phyloP scores from a whole-genome alignment of 331 rosid species.

The Malus hybrid region DNA sequence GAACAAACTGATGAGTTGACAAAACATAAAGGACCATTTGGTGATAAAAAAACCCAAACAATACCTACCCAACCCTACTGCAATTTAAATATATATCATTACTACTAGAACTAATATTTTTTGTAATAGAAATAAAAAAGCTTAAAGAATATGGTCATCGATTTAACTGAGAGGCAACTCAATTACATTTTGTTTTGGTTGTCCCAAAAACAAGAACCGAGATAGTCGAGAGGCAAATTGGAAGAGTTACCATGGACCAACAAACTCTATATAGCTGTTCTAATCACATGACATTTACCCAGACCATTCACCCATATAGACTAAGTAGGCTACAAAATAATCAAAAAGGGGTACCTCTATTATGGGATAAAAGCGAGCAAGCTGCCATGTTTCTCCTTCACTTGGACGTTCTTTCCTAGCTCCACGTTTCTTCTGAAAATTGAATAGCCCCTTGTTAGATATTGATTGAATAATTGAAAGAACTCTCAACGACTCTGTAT shows the following conservation, averaged over 20 bases:
- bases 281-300: not conserved
- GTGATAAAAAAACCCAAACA: not conserved
- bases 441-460: constrained; percentile 20
- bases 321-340: not conserved
- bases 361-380: constrained; percentile 87
- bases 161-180: not conserved
- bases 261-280: not conserved
- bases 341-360: constrained; percentile 57
- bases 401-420: constrained; percentile 74
- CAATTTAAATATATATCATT: not conserved
- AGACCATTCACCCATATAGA: not conserved
- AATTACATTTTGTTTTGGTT: not conserved
- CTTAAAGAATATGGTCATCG: not conserved
- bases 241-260: not conserved
- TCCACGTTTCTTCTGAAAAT: constrained; percentile 74
- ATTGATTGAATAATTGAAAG: constrained; percentile 4
- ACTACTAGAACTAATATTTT: not conserved
- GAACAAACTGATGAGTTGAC: too few species aligned
- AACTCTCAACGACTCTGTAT: not conserved
- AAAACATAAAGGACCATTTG: too few species aligned
- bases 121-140: not conserved
- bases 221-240: not conserved
- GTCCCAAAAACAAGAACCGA: not conserved
- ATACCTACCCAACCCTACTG: not conserved
- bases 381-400: constrained; percentile 80